Conservation (phyloP, 2,329 filamentous ascomycete genomes). For the Alternaria rosae region DNA sequence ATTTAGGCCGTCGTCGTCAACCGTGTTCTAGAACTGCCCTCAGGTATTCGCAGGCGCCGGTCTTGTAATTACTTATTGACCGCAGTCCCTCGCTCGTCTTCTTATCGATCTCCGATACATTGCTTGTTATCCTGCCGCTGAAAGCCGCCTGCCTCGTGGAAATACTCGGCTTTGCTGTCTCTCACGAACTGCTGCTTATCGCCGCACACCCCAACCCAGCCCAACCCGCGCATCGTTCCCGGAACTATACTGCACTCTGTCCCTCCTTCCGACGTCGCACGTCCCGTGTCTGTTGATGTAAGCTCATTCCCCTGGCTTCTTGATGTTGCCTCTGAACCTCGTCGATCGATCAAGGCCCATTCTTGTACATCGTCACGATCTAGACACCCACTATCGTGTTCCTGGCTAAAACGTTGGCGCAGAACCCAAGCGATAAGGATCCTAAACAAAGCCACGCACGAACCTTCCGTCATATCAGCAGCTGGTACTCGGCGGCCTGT, state of each 20-base stretch:
- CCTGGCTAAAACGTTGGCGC: conserved; percentile 46
- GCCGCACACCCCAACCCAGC: conserved; percentile 7
- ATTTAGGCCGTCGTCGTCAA: conserved; percentile 34
- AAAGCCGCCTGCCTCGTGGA: conserved; percentile 39
- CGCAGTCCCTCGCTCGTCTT: conserved; percentile 18
- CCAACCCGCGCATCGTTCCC: conserved; percentile 20
- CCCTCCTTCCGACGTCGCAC: conserved; percentile 35
- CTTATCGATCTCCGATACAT: conserved; percentile 23
- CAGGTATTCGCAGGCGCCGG: conserved; percentile 20
- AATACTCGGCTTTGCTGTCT: conserved; percentile 42
- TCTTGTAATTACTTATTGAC: conserved; percentile 35
- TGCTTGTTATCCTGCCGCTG: conserved; percentile 31
- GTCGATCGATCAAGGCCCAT: background rate
- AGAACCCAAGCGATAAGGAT: conserved; percentile 45
- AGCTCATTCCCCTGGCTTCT: conserved; percentile 24
- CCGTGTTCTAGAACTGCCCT: conserved; percentile 35
- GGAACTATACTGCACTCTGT: conserved; percentile 14
- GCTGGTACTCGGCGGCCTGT: conserved; percentile 38
- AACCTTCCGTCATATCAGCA: conserved; percentile 46
- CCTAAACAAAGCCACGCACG: conserved; percentile 50
- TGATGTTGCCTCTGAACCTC: background rate
- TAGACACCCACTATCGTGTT: conserved; percentile 22
- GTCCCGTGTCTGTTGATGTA: conserved; percentile 28
- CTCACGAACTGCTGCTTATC: conserved; percentile 8
- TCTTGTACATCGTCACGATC: background rate